Evolutionary conservation across 768 basidiomycete species (phyloP).

Genomic region (Lanmaoa rubissima): DNA sequence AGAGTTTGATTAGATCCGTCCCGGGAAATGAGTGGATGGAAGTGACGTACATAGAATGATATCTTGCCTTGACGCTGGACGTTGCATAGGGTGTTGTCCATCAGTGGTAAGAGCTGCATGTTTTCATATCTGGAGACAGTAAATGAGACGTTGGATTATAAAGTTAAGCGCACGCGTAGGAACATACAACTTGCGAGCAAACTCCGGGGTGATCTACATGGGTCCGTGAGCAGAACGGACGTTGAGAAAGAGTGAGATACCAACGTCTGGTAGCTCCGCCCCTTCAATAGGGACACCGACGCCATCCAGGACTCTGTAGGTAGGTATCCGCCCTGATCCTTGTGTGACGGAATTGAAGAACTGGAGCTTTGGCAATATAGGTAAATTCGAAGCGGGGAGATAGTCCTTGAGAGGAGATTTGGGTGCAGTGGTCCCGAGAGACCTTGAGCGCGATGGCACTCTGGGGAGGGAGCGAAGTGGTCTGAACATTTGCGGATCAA

Average conservation of each 20-base stretch:
- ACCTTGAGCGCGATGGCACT: slow-evolving; percentile 1
- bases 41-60: slow-evolving; percentile 72
- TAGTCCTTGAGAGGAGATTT: slow-evolving; percentile 21
- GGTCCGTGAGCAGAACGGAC: slow-evolving; percentile 5
- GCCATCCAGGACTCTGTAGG: slow-evolving; percentile 84
- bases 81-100: slow-evolving; percentile 89
- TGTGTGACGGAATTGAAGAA: slow-evolving; percentile 80
- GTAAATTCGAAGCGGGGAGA: slow-evolving; percentile 49
- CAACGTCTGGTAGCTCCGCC: slow-evolving; percentile 72
- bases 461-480: neutral
- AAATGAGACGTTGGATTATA: neutral
- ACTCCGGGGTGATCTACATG: slow-evolving; percentile 60
- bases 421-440: slow-evolving; percentile 16
- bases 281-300: slow-evolving; percentile 70
- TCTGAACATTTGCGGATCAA: slow-evolving; percentile 16
- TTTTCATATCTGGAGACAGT: slow-evolving; percentile 56
- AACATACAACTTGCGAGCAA: slow-evolving; percentile 62
- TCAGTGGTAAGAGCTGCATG: slow-evolving; percentile 75
- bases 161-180: neutral
- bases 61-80: slow-evolving; percentile 93
- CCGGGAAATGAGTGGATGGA: neutral
- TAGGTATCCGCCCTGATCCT: slow-evolving; percentile 68
- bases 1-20: slow-evolving; percentile 4
- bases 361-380: slow-evolving; percentile 64
- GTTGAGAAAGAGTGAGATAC: slow-evolving; percentile 14